Base-by-base conservation (phyloP, 2,329 filamentous ascomycete species). In the Microsporum ferrugineum region DNA sequence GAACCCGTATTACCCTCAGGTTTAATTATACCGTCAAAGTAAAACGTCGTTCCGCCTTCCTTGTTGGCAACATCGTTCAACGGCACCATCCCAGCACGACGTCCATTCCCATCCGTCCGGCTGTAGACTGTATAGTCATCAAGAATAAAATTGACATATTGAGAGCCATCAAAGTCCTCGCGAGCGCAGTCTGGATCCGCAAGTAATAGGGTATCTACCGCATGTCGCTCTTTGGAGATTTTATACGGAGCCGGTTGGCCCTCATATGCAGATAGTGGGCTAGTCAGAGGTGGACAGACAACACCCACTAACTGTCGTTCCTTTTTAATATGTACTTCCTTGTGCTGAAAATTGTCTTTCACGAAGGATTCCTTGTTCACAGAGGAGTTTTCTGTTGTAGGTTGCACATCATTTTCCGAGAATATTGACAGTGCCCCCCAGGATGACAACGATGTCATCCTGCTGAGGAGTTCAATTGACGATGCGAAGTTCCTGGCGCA, bases 1-100 rank as follows among this genome's bases (percentile, higher is more conserved):
- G 79, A 80, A 2, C 76, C 36, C 4, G 59, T 45, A 12, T 33
- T 45, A 36, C 12, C 61, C 47, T 51, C 55, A 61, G 36, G 17
- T 6, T 76, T 79, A 0, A 91, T 69, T 0, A 81, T 68, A 0
- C 87, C 87, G 64, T 88, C 83, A 41, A 89, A 83, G 53, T 76
- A 82, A 59, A 84, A 78, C 3, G 63, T 67, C 14, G 68, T 70
- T 43, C 71, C 72, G 0, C 69, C 74, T 0, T 66, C 70, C 14
- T 70, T 71, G 0, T 74, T 76, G 2, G 77, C 72, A 0, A 87
- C 73, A 6, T 80, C 71, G 27, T 87, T 78, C 0, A 88, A 71
- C 0, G 82, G 73, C 3, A 78, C 73, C 68, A 88, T 77, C 63
- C 87, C 83, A 57, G 73, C 68, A 59, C 78, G 76, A 0, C 63